phyloP scores from a whole-genome alignment of 495 filamentous ascomycete genomes.

The Penicillium arizonense region DNA sequence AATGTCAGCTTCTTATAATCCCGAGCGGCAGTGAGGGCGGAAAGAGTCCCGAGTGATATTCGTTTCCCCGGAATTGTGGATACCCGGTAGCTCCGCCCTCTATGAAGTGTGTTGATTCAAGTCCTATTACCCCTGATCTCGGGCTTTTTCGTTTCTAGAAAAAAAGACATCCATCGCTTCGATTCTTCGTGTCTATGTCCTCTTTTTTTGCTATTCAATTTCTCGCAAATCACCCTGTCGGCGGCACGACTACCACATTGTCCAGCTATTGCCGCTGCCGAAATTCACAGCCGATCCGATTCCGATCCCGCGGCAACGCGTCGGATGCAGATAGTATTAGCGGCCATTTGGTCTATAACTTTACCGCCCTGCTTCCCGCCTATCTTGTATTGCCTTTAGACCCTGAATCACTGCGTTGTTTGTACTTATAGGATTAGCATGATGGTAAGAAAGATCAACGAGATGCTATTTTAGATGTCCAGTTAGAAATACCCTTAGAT shows the following conservation, averaged over 20 bases:
- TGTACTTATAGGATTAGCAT: too few relatives aligned
- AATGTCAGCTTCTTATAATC: slow-evolving; percentile 16
- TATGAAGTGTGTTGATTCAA: not conserved
- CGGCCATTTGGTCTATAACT: too few relatives aligned
- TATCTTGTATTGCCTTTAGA: too few relatives aligned
- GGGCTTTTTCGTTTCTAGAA: not conserved
- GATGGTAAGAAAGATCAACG: too few relatives aligned
- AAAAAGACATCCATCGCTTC: not conserved
- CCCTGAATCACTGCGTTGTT: too few relatives aligned
- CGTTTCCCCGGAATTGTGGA: slow-evolving; percentile 16
- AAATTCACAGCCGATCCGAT: slow-evolving; percentile 8
- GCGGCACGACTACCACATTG: not conserved
- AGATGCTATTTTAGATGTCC: too few relatives aligned
- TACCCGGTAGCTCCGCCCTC: slow-evolving; percentile 8
- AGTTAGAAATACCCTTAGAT: too few relatives aligned
- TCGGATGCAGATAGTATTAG: too few relatives aligned
- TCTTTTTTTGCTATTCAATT: not conserved
- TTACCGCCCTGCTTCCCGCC: too few relatives aligned
- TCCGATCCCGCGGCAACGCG: slow-evolving; percentile 2
- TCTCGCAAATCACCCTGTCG: not conserved
- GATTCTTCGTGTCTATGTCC: not conserved
- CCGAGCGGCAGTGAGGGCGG: slow-evolving; percentile 15
- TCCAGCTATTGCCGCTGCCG: slow-evolving; percentile 4
- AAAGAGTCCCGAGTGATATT: slow-evolving; percentile 7
- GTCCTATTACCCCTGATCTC: not conserved